Conservation (phyloP, 768 basidiomycete genomes). For the Erythrobasidium yunnanense region DNA sequence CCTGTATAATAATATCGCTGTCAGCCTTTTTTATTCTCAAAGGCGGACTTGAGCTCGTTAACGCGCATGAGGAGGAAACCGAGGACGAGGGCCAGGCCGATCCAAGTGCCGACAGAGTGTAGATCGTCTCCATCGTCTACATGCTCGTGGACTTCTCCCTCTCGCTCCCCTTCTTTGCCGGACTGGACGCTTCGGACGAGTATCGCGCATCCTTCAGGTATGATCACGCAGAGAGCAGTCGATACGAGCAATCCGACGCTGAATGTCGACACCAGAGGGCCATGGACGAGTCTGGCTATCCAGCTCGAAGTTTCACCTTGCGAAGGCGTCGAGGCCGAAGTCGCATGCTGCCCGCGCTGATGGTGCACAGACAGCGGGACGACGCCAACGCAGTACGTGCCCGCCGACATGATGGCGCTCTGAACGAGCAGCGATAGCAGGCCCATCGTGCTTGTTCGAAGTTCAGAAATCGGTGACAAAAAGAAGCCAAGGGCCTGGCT, state of each 20-base stretch:
- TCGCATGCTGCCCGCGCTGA: too few relatives aligned
- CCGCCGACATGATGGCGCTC: too few relatives aligned
- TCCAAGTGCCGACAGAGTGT: constrained; percentile 4
- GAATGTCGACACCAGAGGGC: background rate
- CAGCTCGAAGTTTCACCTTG: background rate
- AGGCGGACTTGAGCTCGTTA: too few relatives aligned
- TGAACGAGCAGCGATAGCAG: too few relatives aligned
- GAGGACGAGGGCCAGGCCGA: constrained; percentile 5
- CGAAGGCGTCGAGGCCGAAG: too few relatives aligned
- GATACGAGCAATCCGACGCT: constrained; percentile 17
- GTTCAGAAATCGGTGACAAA: too few relatives aligned
- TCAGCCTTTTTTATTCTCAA: too few relatives aligned
- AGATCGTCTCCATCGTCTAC: constrained; percentile 17
- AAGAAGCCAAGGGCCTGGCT: too few relatives aligned
- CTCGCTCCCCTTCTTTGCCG: constrained; percentile 24
- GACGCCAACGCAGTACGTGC: too few relatives aligned
- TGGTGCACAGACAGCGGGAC: too few relatives aligned
- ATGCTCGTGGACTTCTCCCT: constrained; percentile 25
- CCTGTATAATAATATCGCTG: background rate
- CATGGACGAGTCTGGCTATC: background rate
- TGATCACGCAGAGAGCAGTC: constrained; percentile 16
- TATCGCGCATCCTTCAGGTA: constrained; percentile 12
- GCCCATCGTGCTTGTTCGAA: too few relatives aligned
- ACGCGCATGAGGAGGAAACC: constrained; percentile 19
- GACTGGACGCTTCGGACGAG: background rate